Percentiles rank a stretch among this genome's conserved stretches.
These are phyloP conservation scores for Lunasporangiospora selenospora DNA, from an alignment of 192 early-diverging fungal species.

Conservation along the genomic window DNA sequence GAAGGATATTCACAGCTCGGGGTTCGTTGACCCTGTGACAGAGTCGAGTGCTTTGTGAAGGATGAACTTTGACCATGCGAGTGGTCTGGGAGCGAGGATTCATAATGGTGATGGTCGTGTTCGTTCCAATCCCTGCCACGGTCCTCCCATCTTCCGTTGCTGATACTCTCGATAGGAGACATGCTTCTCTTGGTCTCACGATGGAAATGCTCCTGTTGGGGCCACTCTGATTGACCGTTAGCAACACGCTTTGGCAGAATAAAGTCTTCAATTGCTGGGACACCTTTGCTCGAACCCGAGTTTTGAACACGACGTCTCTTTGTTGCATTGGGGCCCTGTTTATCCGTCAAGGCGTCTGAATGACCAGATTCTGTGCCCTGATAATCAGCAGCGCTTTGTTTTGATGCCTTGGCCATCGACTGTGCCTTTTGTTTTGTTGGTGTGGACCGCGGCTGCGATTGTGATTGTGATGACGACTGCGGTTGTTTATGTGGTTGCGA, in stretches of 20 bases:
- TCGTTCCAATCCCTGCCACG: neutral
- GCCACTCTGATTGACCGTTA: slow-evolving; percentile 42
- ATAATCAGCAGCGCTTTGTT: no score
- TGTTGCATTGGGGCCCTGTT: slow-evolving; percentile 4
- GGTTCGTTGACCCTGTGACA: neutral
- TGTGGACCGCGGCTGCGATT: neutral
- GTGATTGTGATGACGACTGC: neutral
- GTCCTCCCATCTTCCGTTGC: neutral
- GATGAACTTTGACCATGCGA: slow-evolving; percentile 5
- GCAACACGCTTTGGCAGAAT: slow-evolving; percentile 51
- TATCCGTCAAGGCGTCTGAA: slow-evolving; percentile 7
- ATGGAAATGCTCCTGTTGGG: neutral
- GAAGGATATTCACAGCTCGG: neutral
- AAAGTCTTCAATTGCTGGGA: slow-evolving; percentile 62
- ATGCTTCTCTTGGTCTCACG: slow-evolving; percentile 10
- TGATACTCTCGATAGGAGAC: slow-evolving; percentile 38
- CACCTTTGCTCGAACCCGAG: neutral
- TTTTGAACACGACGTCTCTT: slow-evolving; percentile 25
- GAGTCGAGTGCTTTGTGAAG: slow-evolving; percentile 3
- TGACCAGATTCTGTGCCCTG: no score
- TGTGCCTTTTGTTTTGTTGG: no score
- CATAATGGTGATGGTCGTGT: neutral
- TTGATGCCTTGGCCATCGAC: no score
- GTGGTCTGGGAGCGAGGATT: neutral
- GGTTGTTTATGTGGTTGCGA: slow-evolving; percentile 4